These are phyloP conservation scores for Ambispora gerdemannii DNA, from an alignment of 192 early-diverging fungal genomes.

Conservation along the genomic window DNA sequence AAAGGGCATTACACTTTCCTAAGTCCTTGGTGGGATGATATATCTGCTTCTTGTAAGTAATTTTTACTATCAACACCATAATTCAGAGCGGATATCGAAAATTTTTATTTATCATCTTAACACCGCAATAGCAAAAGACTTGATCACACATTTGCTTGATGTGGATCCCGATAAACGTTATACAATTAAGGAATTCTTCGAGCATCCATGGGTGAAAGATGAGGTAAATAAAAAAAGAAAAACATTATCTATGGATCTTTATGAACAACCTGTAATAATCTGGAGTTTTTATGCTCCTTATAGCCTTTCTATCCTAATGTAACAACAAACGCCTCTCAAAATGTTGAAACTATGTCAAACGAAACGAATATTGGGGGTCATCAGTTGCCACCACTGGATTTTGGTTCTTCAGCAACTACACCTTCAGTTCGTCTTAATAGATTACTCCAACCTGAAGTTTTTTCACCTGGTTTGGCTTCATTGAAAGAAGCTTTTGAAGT, in stretches of 20 bases:
- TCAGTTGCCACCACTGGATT: background rate
- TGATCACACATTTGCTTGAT: constrained; percentile 64
- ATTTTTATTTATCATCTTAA: background rate
- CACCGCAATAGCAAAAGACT: constrained; percentile 61
- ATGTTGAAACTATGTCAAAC: constrained; percentile 6
- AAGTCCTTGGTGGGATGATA: constrained; percentile 90
- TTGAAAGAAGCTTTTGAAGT: constrained; percentile 76
- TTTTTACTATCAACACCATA: background rate
- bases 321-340: background rate
- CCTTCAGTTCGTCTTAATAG: constrained; percentile 14
- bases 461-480: constrained; percentile 49
- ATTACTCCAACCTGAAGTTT: constrained; percentile 32
- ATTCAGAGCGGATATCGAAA: background rate
- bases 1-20: constrained; percentile 81
- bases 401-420: constrained; percentile 12
- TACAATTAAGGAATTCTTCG: constrained; percentile 77
- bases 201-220: constrained; percentile 71
- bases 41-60: constrained; percentile 55
- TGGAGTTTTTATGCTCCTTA: constrained; percentile 23
- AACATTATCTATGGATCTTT: background rate
- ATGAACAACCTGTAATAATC: background rate
- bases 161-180: constrained; percentile 69
- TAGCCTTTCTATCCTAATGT: constrained; percentile 22
- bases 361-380: constrained; percentile 1
- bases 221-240: constrained; percentile 31